These are phyloP conservation scores for Russula dissimulans DNA, from an alignment of 768 basidiomycete species.

Conservation along the genomic window DNA sequence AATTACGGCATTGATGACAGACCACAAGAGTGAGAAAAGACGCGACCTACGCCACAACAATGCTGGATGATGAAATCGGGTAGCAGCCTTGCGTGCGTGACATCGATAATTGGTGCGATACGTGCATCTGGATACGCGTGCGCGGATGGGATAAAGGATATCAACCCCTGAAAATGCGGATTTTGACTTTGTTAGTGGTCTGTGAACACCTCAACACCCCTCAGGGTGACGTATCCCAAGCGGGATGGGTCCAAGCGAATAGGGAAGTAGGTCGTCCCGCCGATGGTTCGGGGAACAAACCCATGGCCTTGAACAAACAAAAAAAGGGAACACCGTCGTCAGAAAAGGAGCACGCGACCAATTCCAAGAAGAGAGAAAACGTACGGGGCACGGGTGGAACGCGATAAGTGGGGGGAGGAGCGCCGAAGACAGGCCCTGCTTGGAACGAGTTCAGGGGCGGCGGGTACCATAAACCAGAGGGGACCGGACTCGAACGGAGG, in stretches of 20 bases:
- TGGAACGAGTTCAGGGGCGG: not conserved
- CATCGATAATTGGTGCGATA: no score
- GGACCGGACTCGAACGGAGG: slow-evolving; percentile 5
- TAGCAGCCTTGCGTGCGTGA: not conserved
- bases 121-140: not conserved
- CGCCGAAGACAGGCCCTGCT: not conserved
- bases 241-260: slow-evolving; percentile 1
- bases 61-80: no score
- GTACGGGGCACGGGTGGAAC: not conserved
- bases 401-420: not conserved
- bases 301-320: not conserved
- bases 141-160: not conserved
- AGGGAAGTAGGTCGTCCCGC: slow-evolving; percentile 14
- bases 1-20: not conserved
- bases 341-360: not conserved
- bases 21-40: not conserved
- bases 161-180: not conserved
- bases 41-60: no score
- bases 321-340: not conserved
- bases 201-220: slow-evolving; percentile 7
- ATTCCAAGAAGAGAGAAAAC: not conserved
- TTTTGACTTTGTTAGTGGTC: not conserved
- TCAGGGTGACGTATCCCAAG: slow-evolving; percentile 8
- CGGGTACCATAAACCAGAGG: not conserved
- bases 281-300: slow-evolving; percentile 2